These are phyloP conservation scores for Fragilariopsis cylindrus DNA, from an alignment of 108 stramenopile genomes.

Conservation along the genomic window DNA sequence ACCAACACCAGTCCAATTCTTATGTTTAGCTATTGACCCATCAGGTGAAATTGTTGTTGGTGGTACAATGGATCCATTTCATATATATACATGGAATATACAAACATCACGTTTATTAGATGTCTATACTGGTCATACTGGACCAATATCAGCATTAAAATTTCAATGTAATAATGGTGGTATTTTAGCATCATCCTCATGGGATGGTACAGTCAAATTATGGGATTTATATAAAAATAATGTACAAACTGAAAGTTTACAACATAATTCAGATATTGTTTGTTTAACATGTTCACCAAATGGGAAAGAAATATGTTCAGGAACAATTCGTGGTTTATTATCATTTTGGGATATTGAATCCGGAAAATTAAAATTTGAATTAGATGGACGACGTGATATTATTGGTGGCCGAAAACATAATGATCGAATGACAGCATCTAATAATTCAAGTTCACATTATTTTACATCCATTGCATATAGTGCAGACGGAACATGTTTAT, in stretches of 20 bases:
- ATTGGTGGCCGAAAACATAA: slow-evolving; percentile 87
- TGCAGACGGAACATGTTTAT: slow-evolving; percentile 93
- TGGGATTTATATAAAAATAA: slow-evolving; percentile 97
- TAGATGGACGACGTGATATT: slow-evolving; percentile 91
- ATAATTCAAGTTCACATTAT: slow-evolving; percentile 88
- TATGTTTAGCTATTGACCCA: slow-evolving; percentile 93
- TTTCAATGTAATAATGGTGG: slow-evolving; percentile 81
- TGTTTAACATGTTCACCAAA: slow-evolving; percentile 94
- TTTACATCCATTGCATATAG: slow-evolving; percentile 97
- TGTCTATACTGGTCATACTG: slow-evolving; percentile 93
- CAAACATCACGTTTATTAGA: slow-evolving; percentile 94
- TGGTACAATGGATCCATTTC: slow-evolving; percentile 90
- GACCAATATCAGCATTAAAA: slow-evolving; percentile 81
- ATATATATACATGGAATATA: slow-evolving; percentile 94
- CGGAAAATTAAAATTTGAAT: slow-evolving; percentile 74
- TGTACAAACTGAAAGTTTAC: slow-evolving; percentile 84
- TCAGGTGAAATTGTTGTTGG: slow-evolving; percentile 94
- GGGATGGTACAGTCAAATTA: slow-evolving; percentile 97
- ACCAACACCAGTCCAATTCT: slow-evolving; percentile 91
- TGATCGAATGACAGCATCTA: slow-evolving; percentile 86
- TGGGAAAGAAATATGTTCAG: slow-evolving; percentile 91
- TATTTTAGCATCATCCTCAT: slow-evolving; percentile 89
- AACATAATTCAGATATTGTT: slow-evolving; percentile 93
- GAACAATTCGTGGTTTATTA: slow-evolving; percentile 92
- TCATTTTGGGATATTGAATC: slow-evolving; percentile 93